A percentile compares a stretch with the other conserved stretches of the same genome.
phyloP scores from a whole-genome alignment of 1,284 basidiomycete species.

The Neolentinus lepideus region DNA sequence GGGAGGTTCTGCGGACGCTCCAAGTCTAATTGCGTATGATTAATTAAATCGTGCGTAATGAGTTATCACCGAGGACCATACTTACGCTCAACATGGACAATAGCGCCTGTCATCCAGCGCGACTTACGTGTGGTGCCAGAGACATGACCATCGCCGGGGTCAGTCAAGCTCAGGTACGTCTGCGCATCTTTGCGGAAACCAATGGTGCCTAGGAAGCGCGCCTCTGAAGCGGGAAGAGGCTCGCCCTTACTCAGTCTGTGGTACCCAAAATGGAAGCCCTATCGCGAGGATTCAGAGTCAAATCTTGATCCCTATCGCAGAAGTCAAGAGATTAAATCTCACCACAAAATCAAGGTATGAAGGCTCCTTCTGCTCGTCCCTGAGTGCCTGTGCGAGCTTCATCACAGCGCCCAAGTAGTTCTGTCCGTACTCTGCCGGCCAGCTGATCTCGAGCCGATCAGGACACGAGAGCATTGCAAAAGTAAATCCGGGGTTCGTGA shows the following conservation, averaged over 20 bases:
- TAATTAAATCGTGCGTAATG: background rate
- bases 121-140: background rate
- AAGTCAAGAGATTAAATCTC: too few species aligned
- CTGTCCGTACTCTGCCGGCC: background rate
- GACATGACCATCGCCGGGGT: background rate
- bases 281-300: background rate
- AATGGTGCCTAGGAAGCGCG: background rate
- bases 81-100: background rate
- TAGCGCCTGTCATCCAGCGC: background rate
- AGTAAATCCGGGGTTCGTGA: background rate
- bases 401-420: background rate
- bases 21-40: background rate
- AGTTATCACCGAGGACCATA: background rate
- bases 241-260: background rate
- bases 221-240: background rate
- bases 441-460: background rate
- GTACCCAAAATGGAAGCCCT: background rate
- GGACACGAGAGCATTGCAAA: background rate
- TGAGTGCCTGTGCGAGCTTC: background rate
- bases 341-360: background rate
- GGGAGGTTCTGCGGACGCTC: background rate
- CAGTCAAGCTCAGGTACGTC: background rate
- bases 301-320: too few species aligned
- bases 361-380: background rate
- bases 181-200: background rate